phyloP scores from a whole-genome alignment of 768 basidiomycete genomes.

The Leccinum obscurum region DNA sequence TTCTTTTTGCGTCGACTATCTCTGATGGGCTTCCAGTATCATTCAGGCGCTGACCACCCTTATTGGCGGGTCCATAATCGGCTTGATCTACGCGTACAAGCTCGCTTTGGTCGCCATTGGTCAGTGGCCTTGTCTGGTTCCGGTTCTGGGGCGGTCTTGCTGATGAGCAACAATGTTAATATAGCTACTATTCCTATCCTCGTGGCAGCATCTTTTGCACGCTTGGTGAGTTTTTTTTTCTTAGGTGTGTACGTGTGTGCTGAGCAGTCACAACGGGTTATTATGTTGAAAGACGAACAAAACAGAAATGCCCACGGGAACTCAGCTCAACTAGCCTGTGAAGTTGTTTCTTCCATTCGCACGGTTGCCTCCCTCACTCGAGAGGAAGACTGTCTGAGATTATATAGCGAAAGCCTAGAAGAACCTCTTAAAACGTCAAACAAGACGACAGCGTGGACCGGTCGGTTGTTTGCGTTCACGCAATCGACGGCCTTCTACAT shows the following conservation, averaged over 20 bases:
- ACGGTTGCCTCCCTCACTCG: conserved; percentile 89
- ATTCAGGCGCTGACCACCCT: conserved; percentile 76
- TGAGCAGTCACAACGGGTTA: conserved; percentile 54
- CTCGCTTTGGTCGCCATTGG: conserved; percentile 76
- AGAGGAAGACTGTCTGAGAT: conserved; percentile 73
- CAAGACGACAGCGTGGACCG: conserved; percentile 60
- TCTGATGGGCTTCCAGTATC: conserved; percentile 46
- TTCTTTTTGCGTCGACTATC: neutral
- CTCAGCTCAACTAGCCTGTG: conserved; percentile 88
- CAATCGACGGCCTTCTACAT: conserved; percentile 77
- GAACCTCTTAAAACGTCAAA: conserved; percentile 67
- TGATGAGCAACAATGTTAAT: neutral
- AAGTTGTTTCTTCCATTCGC: conserved; percentile 86
- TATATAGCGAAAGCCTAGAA: conserved; percentile 72
- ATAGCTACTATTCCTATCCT: conserved; percentile 66
- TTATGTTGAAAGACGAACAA: conserved; percentile 81
- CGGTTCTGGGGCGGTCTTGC: neutral
- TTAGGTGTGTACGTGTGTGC: conserved; percentile 5
- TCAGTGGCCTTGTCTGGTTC: conserved; percentile 6
- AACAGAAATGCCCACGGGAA: conserved; percentile 79
- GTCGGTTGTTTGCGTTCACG: conserved; percentile 66
- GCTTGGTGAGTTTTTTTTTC: conserved; percentile 50
- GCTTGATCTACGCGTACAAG: conserved; percentile 75
- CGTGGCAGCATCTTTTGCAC: conserved; percentile 79
- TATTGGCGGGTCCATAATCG: conserved; percentile 70